phyloP scores from a whole-genome alignment of 495 filamentous ascomycete genomes.

The Penicillium argentinense region DNA sequence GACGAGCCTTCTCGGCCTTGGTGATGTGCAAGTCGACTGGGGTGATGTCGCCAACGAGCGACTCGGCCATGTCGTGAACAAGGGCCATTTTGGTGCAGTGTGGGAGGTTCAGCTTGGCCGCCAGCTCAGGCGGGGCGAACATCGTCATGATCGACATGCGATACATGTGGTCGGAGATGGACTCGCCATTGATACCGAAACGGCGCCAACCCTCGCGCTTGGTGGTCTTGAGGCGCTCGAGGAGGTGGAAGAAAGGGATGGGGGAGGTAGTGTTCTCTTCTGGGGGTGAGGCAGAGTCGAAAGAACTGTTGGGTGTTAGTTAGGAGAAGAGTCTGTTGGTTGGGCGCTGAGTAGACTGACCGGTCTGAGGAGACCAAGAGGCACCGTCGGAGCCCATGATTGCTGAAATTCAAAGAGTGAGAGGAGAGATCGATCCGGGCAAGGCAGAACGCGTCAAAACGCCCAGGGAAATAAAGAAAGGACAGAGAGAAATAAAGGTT shows the following conservation, averaged over 20 bases:
- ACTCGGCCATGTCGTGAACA: slow-evolving; percentile 96
- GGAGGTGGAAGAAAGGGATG: slow-evolving; percentile 87
- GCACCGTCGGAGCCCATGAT: slow-evolving; percentile 27
- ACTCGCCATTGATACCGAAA: slow-evolving; percentile 78
- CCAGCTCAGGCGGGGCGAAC: slow-evolving; percentile 79
- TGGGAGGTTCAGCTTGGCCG: slow-evolving; percentile 66
- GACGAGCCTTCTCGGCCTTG: slow-evolving; percentile 77
- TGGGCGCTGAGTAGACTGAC: slow-evolving; percentile 4
- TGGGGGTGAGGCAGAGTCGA: slow-evolving; percentile 51
- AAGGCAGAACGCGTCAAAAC: no score
- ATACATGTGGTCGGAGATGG: slow-evolving; percentile 98
- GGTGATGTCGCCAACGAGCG: slow-evolving; percentile 93
- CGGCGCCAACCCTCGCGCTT: slow-evolving; percentile 95
- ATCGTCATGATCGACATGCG: slow-evolving; percentile 97
- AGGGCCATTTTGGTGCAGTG: slow-evolving; percentile 92
- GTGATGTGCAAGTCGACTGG: slow-evolving; percentile 65
- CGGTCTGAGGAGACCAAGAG: slow-evolving; percentile 21
- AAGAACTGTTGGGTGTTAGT: slow-evolving; percentile 34
- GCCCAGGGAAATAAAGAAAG: slow-evolving; percentile 1
- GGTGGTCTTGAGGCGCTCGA: slow-evolving; percentile 90
- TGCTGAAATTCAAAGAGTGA: not conserved
- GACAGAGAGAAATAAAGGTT: not conserved
- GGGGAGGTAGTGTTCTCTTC: slow-evolving; percentile 66
- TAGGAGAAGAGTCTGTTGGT: not conserved
- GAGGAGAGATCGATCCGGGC: not conserved